These are phyloP conservation scores for Microcera coccophila DNA, from an alignment of 2,329 filamentous ascomycete genomes.

Conservation along the genomic window DNA sequence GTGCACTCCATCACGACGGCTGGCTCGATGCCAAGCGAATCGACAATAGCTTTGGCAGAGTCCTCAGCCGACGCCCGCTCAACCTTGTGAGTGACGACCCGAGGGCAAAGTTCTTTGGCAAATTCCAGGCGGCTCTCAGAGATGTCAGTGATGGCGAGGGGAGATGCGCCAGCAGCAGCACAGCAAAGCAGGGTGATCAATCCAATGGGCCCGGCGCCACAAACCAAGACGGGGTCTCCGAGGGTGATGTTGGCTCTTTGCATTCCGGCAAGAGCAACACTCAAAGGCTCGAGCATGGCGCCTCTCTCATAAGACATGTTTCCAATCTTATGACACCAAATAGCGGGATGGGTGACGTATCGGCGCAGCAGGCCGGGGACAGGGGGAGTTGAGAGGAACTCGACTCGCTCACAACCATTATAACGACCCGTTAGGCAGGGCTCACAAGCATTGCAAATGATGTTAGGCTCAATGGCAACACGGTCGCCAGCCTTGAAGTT, in stretches of 20 bases:
- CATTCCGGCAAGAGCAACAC: constrained; percentile 82
- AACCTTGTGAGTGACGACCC: constrained; percentile 76
- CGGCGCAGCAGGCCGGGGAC: constrained; percentile 80
- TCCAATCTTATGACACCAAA: constrained; percentile 95
- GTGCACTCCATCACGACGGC: constrained; percentile 87
- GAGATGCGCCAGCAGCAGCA: constrained; percentile 81
- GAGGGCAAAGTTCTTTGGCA: constrained; percentile 77
- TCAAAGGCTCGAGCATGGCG: constrained; percentile 83
- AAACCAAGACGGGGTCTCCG: constrained; percentile 83
- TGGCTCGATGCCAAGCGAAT: constrained; percentile 73
- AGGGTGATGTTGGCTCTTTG: constrained; percentile 76
- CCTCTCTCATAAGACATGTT: constrained; percentile 90
- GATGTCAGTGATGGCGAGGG: constrained; percentile 92
- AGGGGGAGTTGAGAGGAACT: constrained; percentile 87
- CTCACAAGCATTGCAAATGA: constrained; percentile 88
- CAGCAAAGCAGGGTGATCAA: constrained; percentile 82
- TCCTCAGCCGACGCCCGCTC: constrained; percentile 65
- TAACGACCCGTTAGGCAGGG: constrained; percentile 89
- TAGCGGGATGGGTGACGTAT: constrained; percentile 90
- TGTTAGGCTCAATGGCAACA: constrained; percentile 89
- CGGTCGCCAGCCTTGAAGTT: constrained; percentile 79
- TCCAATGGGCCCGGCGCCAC: constrained; percentile 91
- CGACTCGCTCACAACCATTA: constrained; percentile 85
- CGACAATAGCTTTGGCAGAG: constrained; percentile 63
- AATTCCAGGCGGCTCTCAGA: constrained; percentile 81